phyloP scores from a whole-genome alignment of 1,284 basidiomycete genomes.

The Xerocomus minutiporus region DNA sequence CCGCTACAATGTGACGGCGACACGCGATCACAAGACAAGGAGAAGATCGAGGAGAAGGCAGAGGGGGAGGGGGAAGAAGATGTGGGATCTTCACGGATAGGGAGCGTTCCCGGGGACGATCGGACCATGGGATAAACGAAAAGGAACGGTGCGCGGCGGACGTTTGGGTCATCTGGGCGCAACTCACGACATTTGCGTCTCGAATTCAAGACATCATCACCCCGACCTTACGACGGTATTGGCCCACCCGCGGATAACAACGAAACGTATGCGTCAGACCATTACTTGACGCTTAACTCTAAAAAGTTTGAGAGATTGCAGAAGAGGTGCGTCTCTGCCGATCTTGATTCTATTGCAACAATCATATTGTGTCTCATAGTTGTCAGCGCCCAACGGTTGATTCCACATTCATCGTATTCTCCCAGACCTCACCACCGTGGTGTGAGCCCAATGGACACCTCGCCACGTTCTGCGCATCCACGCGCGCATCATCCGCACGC shows the following conservation, averaged over 20 bases:
- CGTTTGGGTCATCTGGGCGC: slow-evolving; percentile 14
- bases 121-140: slow-evolving; percentile 17
- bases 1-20: slow-evolving; percentile 17
- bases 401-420: slow-evolving; percentile 73
- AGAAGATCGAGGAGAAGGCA: background rate
- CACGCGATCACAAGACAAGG: slow-evolving; percentile 8
- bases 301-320: slow-evolving; percentile 26
- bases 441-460: too few species aligned
- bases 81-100: slow-evolving; percentile 8
- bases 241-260: slow-evolving; percentile 44
- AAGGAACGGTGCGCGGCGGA: slow-evolving; percentile 13
- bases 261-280: slow-evolving; percentile 28
- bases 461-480: too few species aligned
- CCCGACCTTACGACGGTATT: slow-evolving; percentile 59
- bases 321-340: slow-evolving; percentile 22
- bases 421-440: too few species aligned
- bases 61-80: slow-evolving; percentile 10
- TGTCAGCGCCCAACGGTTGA: slow-evolving; percentile 41
- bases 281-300: slow-evolving; percentile 38
- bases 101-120: slow-evolving; percentile 11
- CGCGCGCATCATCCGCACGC: too few species aligned
- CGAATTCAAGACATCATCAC: slow-evolving; percentile 41
- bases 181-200: slow-evolving; percentile 28
- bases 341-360: background rate
- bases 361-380: slow-evolving; percentile 19